Base-by-base conservation (phyloP, 345 rosid species). In the Arabidopsis arenosa region DNA sequence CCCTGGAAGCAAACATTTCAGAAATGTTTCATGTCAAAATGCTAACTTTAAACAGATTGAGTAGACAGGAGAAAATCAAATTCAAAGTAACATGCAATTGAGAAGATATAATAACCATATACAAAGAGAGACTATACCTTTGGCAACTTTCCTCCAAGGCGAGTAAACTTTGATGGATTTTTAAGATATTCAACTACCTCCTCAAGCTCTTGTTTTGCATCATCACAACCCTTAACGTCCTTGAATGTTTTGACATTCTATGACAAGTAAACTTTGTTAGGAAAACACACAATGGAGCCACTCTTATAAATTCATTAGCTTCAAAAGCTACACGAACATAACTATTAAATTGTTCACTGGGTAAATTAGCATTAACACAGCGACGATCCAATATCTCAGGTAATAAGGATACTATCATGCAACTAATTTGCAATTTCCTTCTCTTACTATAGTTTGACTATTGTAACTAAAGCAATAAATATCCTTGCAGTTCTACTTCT, bases 191-290 rank as follows among this genome's bases (percentile, higher is more conserved):
- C 99, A 57, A 92, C 99, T 40, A 95, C 94, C 84, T 95, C 99
- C 85, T 90, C 97, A 48, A 95, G 97, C 84, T 95, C 98, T 85
- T 92, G 97, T 82, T 95, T 95, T 68, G 99, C 99, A 85, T 95
- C 99, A 86, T 95, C 98, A 81, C 99, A 95, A 67, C 99, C 99
- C 85, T 92, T 95, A 68, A 95, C 99, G 85, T 95, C 98, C 88
- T 95, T 95, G 79, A 95, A 95, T 33, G 99, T 95, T 86, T 95
- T 95, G 49, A 90, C 93, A 79, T 95, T 95, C 99, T 95, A 88
- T 84, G 75, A 40, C 54, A 79, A 85, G 44, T 43, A 43, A 69
- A 65, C 40, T 60, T 28, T 59, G 58, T 81, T 68, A 80, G 80
- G 37, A 68, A 62, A 68, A 49, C 36, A 43, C 12, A 54, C 43